phyloP scores from a whole-genome alignment of 2,329 filamentous ascomycete species.

The Claviceps humidiphila region DNA sequence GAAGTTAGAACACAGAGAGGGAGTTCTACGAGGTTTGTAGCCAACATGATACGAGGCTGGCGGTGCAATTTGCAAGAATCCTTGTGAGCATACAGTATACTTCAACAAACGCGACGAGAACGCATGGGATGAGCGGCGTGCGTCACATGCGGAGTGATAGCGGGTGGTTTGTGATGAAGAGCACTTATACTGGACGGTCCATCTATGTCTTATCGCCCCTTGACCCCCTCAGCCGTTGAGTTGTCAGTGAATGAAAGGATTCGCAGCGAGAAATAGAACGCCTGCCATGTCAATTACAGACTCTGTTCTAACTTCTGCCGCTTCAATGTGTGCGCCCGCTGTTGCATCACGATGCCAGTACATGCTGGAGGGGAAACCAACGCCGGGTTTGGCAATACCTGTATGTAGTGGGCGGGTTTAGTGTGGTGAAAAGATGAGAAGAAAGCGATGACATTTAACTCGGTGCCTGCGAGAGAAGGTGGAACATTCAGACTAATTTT shows the following conservation, averaged over 20 bases:
- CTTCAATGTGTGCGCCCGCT: background rate
- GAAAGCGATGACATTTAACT: background rate
- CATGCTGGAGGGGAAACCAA: background rate
- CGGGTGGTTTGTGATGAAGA: too few species aligned
- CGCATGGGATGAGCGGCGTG: too few species aligned
- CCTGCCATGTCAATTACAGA: background rate
- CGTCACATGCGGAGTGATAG: too few species aligned
- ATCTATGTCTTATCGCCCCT: background rate
- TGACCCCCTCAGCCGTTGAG: too few species aligned
- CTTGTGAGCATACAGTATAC: background rate
- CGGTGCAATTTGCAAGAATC: background rate
- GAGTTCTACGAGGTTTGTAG: background rate
- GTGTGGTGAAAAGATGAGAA: background rate
- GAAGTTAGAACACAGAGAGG: too few species aligned
- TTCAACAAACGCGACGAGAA: background rate
- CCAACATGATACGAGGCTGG: background rate
- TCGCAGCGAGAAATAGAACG: background rate
- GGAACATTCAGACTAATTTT: background rate
- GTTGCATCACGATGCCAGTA: constrained; percentile 3
- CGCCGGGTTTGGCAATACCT: constrained; percentile 1
- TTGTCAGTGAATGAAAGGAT: background rate
- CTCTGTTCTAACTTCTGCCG: too few species aligned
- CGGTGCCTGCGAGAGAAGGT: background rate
- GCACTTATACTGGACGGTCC: too few species aligned
- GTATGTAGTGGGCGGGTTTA: background rate